Base-by-base conservation (phyloP, 352 stramenopile species). In the Phytopythium delawarense region DNA sequence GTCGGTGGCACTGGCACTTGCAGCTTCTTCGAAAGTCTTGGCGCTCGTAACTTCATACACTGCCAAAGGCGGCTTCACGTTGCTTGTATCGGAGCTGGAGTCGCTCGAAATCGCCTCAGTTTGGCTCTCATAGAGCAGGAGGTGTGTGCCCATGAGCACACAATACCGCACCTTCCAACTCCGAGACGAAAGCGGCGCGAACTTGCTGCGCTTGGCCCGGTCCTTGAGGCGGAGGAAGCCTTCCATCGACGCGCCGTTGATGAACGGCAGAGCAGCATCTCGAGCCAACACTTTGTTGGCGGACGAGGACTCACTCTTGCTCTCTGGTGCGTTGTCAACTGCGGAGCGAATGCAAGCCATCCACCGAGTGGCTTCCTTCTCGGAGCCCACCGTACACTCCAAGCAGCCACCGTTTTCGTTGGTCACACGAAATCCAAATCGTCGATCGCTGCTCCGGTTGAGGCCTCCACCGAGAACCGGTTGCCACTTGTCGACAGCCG, bases 101-200 rank as follows among this genome's bases (percentile, higher is more conserved):
- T 65, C 35, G 60, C 45, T 46, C 7, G 64, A 61, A 48, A 83
- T 57, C 0, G 81, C 84, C 30, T 91, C 71, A 16, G 76, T 59
- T 57, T 93, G 84, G 9, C 62, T 85, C 42, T 87, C 77, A 42
- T 91, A 93, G 44, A 91, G 65, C 9, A 93, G 67, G 76, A 79
- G 87, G 59, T 91, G 76, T 21, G 79, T 78, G 8, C 80, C 78
- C 58, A 93, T 72, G 34, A 93, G 65, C 28, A 90, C 84, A 23
- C 76, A 85, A 58, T 91, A 93, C n/a, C 78, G 70, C 4, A 66
- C 74, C 54, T 78, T 81, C 81, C 81, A 91, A 50, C 58, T 61
- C 21, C 60, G 66, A 30, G 39, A 48, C n/a, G 53, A 48, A 2
- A 78, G 59, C 20, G 71, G 32, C 18, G 74, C 66, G 46, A 78